phyloP scores from a whole-genome alignment of 768 basidiomycete genomes.

The Tylopilus plumbeoviolaceoides region DNA sequence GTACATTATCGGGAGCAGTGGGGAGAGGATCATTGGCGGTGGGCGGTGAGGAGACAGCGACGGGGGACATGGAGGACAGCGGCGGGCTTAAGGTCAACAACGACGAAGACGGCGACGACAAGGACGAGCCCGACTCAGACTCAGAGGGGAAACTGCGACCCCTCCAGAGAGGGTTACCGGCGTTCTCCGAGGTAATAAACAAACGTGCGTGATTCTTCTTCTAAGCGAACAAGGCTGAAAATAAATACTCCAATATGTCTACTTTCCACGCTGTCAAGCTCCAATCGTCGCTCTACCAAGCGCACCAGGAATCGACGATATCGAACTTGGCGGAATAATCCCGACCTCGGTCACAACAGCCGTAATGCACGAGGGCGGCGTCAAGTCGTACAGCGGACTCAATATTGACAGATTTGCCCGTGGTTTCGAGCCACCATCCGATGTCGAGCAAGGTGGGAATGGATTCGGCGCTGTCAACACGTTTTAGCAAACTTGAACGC shows the following conservation, averaged over 20 bases:
- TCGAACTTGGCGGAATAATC: constrained; percentile 88
- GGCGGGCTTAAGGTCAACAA: constrained; percentile 4
- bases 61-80: constrained; percentile 26
- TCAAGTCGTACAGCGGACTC: constrained; percentile 91
- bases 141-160: background rate
- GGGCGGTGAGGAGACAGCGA: constrained; percentile 3
- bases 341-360: constrained; percentile 98
- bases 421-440: constrained; percentile 19
- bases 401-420: constrained; percentile 66
- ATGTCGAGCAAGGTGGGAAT: constrained; percentile 17
- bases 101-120: constrained; percentile 2
- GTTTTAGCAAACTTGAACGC: constrained; percentile 7
- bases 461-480: constrained; percentile 26
- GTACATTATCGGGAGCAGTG: constrained; percentile 1
- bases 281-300: constrained; percentile 34
- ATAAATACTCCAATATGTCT: constrained; percentile 5
- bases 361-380: constrained; percentile 87
- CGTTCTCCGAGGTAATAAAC: constrained; percentile 8
- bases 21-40: constrained; percentile 8
- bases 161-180: constrained; percentile 12
- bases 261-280: constrained; percentile 8
- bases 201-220: constrained; percentile 27
- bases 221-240: too few species aligned
- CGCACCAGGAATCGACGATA: constrained; percentile 77
- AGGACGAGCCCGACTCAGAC: constrained; percentile 1